Evolutionary conservation across 805 yeast species (phyloP), one percentile per base, ranked within the genome.

Genomic region (Hyphopichia homilentoma): DNA sequence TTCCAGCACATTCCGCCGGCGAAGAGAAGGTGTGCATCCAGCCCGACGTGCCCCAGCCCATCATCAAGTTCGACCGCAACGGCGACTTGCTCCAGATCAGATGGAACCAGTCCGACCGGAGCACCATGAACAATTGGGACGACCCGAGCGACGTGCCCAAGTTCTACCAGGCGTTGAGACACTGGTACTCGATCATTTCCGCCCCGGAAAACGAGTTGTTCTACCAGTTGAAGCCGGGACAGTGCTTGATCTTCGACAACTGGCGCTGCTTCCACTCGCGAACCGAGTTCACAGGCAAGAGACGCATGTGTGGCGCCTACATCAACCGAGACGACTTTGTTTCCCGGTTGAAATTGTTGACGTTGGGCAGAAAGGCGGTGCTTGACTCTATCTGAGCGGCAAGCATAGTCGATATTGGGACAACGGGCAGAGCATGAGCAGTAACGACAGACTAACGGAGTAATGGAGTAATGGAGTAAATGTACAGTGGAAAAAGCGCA

Each of bases 1-100:
- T 81, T 13, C 79, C 81, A n/a, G 83, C 84, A 15, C 87, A 81
- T 47, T 73, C 81, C n/a, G 81, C 85, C 5, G 88, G 88, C 16
- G 86, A 81, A 47, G 79, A 71, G 27, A 65, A 58, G 45, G 80
- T 70, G 9, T 70, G 81, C 43, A 75, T 79, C 30, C 79, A 73
- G 45, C 80, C 84, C 2, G 72, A 69, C 27, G 50, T 61, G 14
- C 63, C 77, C 3, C 73, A 69, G 44, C 84, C 85, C 4, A 65
- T 80, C 3, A 70, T 81, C 53, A 76, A 73, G 47, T 68, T 76
- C 35, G 75, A 73, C 41, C 49, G 53, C 6, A 45, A 65, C 3
- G 81, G 79, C 2, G 61, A 76, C 19, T 60, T 81, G 40, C 52
- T 73, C 19, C 86, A 81, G 52, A 73, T 79, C 9, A 65, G 86